Evolutionary conservation across 2,329 filamentous ascomycete genomes (phyloP).

Genomic region (Tolypocladium cylindrosporum): DNA sequence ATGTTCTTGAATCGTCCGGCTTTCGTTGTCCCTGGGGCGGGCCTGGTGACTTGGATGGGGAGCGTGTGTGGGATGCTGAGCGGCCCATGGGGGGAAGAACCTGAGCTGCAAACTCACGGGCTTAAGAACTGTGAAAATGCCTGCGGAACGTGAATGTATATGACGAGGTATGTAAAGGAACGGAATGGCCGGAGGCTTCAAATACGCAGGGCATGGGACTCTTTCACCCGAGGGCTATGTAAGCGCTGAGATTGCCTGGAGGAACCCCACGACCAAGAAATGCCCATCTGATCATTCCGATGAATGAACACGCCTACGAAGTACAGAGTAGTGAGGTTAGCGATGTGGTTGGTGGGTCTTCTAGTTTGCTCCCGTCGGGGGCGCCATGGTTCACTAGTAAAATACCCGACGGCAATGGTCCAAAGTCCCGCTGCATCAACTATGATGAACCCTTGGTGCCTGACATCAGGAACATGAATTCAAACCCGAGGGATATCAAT

Average conservation of each 20-base stretch:
- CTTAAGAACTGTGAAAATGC: no score
- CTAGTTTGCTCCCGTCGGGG: not conserved
- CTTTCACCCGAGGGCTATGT: not conserved
- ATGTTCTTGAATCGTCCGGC: not conserved
- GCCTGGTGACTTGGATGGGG: not conserved
- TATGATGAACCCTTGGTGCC: no score
- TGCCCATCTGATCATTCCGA: no score
- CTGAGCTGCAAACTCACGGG: not conserved
- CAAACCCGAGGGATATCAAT: no score
- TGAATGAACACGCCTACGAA: no score
- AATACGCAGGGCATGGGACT: not conserved
- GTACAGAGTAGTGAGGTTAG: not conserved
- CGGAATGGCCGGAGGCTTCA: not conserved
- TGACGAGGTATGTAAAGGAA: not conserved
- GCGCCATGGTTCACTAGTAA: no score
- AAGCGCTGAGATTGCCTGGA: not conserved
- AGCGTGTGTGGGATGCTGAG: not conserved
- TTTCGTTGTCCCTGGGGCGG: not conserved
- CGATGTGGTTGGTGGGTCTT: not conserved
- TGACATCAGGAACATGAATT: no score
- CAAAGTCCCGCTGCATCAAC: no score
- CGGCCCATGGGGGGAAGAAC: not conserved
- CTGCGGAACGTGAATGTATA: not conserved
- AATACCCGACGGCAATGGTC: not conserved
- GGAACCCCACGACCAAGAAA: no score